Percentiles rank a stretch among this genome's conserved stretches.
phyloP scores from a whole-genome alignment of 106 monocot species.

The Triglochin maritima region DNA sequence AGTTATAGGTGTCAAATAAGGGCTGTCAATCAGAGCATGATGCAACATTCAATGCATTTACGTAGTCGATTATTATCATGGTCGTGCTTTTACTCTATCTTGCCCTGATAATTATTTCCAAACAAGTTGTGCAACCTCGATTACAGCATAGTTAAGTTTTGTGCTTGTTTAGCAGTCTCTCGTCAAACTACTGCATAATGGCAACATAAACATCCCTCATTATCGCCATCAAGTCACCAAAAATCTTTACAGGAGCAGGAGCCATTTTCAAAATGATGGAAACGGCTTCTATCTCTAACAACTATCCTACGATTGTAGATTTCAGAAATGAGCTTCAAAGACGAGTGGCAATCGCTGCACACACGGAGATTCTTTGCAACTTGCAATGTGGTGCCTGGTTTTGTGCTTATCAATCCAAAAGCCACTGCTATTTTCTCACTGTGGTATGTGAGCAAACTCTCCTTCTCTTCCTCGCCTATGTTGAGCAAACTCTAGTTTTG shows the following conservation, averaged over 20 bases:
- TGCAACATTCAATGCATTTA: too few relatives aligned
- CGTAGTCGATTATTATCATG: too few relatives aligned
- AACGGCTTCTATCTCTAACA: constrained; percentile 23
- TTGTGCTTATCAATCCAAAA: constrained; percentile 23
- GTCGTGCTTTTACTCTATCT: too few relatives aligned
- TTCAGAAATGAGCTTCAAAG: constrained; percentile 23
- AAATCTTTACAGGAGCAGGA: constrained; percentile 22
- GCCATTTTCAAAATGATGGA: constrained; percentile 26
- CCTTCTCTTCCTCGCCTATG: constrained; percentile 23
- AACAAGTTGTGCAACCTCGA: too few relatives aligned
- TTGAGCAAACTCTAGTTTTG: constrained; percentile 19
- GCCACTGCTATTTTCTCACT: constrained; percentile 33
- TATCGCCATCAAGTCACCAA: constrained; percentile 7
- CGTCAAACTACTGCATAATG: too few relatives aligned
- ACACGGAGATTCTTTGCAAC: constrained; percentile 25
- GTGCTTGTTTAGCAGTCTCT: too few relatives aligned
- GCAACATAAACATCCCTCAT: too few relatives aligned
- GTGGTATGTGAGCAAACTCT: constrained; percentile 12
- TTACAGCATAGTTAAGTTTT: too few relatives aligned
- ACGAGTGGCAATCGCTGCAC: constrained; percentile 22
- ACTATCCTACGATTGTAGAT: constrained; percentile 18
- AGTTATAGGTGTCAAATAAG: too few relatives aligned
- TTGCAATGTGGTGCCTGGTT: constrained; percentile 5
- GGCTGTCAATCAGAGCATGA: too few relatives aligned
- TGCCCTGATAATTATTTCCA: too few relatives aligned